Evolutionary conservation across 495 filamentous ascomycete species (phyloP).

Genomic region (Neurospora tetrasperma): DNA sequence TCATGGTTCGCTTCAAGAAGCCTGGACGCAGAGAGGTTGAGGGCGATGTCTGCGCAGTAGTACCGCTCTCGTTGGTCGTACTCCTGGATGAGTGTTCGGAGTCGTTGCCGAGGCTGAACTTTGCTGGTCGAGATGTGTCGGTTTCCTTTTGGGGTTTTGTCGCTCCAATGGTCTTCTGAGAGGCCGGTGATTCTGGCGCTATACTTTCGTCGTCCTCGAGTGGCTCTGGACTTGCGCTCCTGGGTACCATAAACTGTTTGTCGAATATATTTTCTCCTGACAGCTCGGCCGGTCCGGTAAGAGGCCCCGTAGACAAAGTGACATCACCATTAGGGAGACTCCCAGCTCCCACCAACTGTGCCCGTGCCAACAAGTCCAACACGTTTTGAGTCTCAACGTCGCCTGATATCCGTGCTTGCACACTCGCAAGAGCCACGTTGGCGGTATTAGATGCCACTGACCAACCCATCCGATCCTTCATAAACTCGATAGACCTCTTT

Average conservation of each 20-base stretch:
- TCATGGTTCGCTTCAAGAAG: slow-evolving; percentile 71
- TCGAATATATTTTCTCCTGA: slow-evolving; percentile 70
- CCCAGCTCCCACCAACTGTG: slow-evolving; percentile 58
- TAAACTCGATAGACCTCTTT: slow-evolving; percentile 92
- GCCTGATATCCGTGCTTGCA: slow-evolving; percentile 70
- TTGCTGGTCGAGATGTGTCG: slow-evolving; percentile 4
- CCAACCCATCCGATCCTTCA: slow-evolving; percentile 91
- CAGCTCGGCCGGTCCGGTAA: slow-evolving; percentile 65
- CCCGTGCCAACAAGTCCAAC: slow-evolving; percentile 74
- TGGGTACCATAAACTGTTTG: slow-evolving; percentile 49
- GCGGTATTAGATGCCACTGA: slow-evolving; percentile 32
- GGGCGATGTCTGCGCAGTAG: slow-evolving; percentile 42
- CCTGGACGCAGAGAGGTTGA: slow-evolving; percentile 53
- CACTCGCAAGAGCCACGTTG: slow-evolving; percentile 49
- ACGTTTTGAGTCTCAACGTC: slow-evolving; percentile 83
- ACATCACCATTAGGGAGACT: slow-evolving; percentile 34
- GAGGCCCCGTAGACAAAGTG: slow-evolving; percentile 42
- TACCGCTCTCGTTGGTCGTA: slow-evolving; percentile 44
- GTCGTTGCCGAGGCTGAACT: slow-evolving; percentile 14
- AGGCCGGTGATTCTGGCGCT: neutral
- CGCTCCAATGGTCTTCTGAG: neutral
- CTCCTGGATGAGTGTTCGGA: slow-evolving; percentile 46
- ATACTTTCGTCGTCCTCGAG: slow-evolving; percentile 13
- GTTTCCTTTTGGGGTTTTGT: neutral
- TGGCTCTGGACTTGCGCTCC: slow-evolving; percentile 42